These are phyloP conservation scores for Eucalyptus virginea DNA, from an alignment of 345 rosid genomes.

Conservation along the genomic window DNA sequence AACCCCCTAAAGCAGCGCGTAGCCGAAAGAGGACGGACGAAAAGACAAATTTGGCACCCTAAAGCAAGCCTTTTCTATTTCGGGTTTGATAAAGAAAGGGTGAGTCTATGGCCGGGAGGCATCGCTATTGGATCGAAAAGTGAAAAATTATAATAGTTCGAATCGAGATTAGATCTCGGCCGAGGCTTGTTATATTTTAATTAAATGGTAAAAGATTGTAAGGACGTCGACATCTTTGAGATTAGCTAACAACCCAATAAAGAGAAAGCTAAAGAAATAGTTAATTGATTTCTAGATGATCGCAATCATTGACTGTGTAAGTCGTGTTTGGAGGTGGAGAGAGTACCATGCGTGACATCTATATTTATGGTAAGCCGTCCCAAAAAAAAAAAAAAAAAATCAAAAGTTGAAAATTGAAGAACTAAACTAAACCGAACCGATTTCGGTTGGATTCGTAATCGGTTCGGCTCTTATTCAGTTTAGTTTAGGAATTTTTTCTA, in stretches of 20 bases:
- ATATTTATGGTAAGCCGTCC: not conserved
- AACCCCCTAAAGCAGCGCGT: not conserved
- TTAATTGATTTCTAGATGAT: not conserved
- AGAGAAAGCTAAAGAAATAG: not conserved
- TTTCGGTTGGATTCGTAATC: too few species aligned
- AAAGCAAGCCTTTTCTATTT: not conserved
- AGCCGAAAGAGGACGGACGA: not conserved
- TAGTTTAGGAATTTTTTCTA: too few species aligned
- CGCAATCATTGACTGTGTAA: not conserved
- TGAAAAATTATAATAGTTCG: too few species aligned
- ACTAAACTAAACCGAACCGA: too few species aligned
- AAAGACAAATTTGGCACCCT: not conserved
- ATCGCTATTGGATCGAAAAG: not conserved
- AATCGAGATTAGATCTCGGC: too few species aligned
- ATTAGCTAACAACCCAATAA: not conserved
- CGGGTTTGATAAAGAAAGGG: not conserved
- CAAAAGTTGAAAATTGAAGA: too few species aligned
- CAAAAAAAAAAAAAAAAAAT: too few species aligned
- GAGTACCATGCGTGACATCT: not conserved
- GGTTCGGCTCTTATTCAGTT: accelerated
- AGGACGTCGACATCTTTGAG: too few species aligned
- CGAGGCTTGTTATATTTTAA: too few species aligned
- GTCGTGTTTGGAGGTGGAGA: not conserved
- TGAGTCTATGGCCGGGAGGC: not conserved
- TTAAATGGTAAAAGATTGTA: too few species aligned